Evolutionary conservation across 2,329 filamentous ascomycete species (phyloP).

Genomic region (Biscogniauxia marginata): DNA sequence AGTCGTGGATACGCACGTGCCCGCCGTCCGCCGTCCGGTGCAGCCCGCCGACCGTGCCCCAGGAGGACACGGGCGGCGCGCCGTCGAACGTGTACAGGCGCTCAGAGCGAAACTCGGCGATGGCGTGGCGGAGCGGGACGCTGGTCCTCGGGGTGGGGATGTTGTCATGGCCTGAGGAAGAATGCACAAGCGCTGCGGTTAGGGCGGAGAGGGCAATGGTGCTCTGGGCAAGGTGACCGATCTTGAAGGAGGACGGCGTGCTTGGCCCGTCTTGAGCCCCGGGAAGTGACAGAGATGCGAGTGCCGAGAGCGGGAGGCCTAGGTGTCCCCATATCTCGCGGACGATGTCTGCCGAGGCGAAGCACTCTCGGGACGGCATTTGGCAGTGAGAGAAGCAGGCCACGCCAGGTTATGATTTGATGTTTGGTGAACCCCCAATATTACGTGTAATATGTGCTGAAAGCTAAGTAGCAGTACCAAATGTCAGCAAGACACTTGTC

Average conservation of each 20-base stretch:
- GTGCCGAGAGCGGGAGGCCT: slow-evolving; percentile 12
- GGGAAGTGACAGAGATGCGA: slow-evolving; percentile 14
- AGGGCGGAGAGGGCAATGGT: slow-evolving; percentile 52
- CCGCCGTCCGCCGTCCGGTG: slow-evolving; percentile 51
- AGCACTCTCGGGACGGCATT: too few relatives aligned
- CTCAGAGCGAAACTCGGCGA: slow-evolving; percentile 54
- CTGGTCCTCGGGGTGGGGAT: slow-evolving; percentile 35
- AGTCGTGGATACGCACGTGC: slow-evolving; percentile 54
- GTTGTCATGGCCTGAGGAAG: slow-evolving; percentile 30
- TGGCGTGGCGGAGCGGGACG: slow-evolving; percentile 46
- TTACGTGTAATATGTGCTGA: too few relatives aligned
- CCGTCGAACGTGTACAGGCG: slow-evolving; percentile 45
- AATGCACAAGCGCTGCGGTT: slow-evolving; percentile 45
- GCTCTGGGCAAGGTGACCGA: slow-evolving; percentile 51
- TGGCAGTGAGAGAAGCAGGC: too few relatives aligned
- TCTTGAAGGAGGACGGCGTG: slow-evolving; percentile 52
- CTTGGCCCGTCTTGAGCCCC: slow-evolving; percentile 18
- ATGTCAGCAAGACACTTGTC: too few relatives aligned
- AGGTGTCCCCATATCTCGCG: slow-evolving; percentile 19
- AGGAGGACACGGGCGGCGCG: slow-evolving; percentile 31
- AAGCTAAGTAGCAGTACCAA: too few relatives aligned
- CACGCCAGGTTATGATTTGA: too few relatives aligned
- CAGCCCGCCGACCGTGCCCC: slow-evolving; percentile 49
- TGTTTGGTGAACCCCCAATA: too few relatives aligned
- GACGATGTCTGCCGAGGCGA: too few relatives aligned